A percentile compares a stretch with the other conserved stretches of the same genome.
phyloP scores from a whole-genome alignment of 1,284 basidiomycete genomes.

The Anthracocystis panici-leucophaei region DNA sequence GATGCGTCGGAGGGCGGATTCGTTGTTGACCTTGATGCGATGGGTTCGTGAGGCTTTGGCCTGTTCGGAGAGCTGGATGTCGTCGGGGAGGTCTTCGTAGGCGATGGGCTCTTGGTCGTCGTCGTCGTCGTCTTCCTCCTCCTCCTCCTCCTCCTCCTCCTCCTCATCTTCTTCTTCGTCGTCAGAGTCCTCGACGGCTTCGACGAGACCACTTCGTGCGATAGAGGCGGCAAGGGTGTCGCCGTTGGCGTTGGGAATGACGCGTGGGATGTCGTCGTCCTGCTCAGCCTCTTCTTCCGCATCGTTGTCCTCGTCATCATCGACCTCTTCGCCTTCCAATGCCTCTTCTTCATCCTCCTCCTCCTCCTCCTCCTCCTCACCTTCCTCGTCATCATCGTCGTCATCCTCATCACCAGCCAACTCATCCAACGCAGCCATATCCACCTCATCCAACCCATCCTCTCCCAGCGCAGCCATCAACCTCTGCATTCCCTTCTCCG shows the following conservation, averaged over 20 bases:
- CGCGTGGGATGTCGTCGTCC: slow-evolving; percentile 36
- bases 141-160: slow-evolving; percentile 27
- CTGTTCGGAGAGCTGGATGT: slow-evolving; percentile 50
- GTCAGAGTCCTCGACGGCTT: slow-evolving; percentile 39
- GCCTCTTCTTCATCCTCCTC: slow-evolving; percentile 41
- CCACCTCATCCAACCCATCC: slow-evolving; percentile 64
- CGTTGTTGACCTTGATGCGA: slow-evolving; percentile 66
- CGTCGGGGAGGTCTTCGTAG: slow-evolving; percentile 60
- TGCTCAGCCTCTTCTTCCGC: slow-evolving; percentile 21
- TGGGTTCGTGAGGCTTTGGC: slow-evolving; percentile 56
- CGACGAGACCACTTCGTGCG: slow-evolving; percentile 61
- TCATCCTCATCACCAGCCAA: slow-evolving; percentile 44
- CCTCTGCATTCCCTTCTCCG: slow-evolving; percentile 61
- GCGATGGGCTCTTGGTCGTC: slow-evolving; percentile 39
- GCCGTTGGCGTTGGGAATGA: slow-evolving; percentile 50
- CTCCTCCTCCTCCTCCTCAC: slow-evolving; percentile 42
- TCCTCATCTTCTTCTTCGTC: slow-evolving; percentile 52
- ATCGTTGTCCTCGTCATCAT: slow-evolving; percentile 16
- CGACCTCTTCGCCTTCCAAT: slow-evolving; percentile 28
- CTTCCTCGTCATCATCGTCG: slow-evolving; percentile 47
- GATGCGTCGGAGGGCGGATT: slow-evolving; percentile 58
- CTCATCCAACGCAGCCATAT: slow-evolving; percentile 56
- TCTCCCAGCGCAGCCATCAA: slow-evolving; percentile 65
- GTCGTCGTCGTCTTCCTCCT: slow-evolving; percentile 47
- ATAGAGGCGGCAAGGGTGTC: slow-evolving; percentile 66